Percentiles rank a stretch among this genome's conserved stretches.
Evolutionary conservation across 768 basidiomycete species (phyloP).

Genomic region (Mycena haematopus): DNA sequence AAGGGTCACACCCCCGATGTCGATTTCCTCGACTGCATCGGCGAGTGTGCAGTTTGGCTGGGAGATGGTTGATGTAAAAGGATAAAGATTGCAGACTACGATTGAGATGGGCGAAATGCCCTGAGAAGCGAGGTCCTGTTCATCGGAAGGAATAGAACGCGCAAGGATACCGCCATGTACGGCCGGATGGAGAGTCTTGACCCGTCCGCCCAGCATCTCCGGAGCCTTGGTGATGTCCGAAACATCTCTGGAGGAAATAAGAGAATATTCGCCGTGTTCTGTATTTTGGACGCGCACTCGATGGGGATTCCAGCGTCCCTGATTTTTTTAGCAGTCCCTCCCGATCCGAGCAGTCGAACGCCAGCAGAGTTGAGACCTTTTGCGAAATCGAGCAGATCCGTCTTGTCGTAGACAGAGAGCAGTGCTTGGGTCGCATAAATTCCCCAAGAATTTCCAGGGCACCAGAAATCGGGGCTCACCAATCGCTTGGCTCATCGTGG

Average conservation of each 20-base stretch:
- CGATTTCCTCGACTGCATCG: conserved; percentile 95
- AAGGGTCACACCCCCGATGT: conserved; percentile 98
- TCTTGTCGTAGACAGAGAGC: conserved; percentile 96
- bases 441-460: not conserved
- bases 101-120: conserved; percentile 92
- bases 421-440: conserved; percentile 59
- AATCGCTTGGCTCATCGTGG: conserved; percentile 30
- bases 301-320: conserved; percentile 91
- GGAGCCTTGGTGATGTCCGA: conserved; percentile 97
- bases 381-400: conserved; percentile 87
- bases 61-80: conserved; percentile 91
- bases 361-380: conserved; percentile 81
- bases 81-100: conserved; percentile 99
- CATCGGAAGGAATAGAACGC: conserved; percentile 88
- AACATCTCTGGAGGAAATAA: conserved; percentile 73
- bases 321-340: conserved; percentile 98
- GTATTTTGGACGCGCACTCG: conserved; percentile 64
- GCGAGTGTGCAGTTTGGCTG: conserved; percentile 88
- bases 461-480: conserved; percentile 23
- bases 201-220: conserved; percentile 98
- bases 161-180: conserved; percentile 99
- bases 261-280: not conserved
- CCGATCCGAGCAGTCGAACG: conserved; percentile 90
- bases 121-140: conserved; percentile 82
- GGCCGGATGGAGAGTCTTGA: conserved; percentile 97